Evolutionary conservation across 2,329 filamentous ascomycete species (phyloP), one percentile per base, ranked within the genome.

Genomic region (Penicillium sp.): DNA sequence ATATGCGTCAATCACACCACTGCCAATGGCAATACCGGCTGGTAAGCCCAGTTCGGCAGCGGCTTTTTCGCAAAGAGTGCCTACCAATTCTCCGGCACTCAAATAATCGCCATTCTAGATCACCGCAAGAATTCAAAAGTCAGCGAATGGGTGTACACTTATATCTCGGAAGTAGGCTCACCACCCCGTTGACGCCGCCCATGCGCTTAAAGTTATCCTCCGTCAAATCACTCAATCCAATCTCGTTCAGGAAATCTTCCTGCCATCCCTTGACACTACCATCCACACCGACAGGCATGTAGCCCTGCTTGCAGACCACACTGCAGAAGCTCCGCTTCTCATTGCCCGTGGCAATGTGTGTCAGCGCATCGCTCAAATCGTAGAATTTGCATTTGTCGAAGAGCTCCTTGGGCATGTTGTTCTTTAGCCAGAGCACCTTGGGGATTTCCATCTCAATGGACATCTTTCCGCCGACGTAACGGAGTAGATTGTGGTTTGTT

Each of bases 401-500:
- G 17, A 95, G 83, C 72, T 97, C 91, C 59, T 90, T 85, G 2
- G 95, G 91, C 95, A 99, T 98, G 80, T 98, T 87, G 79, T 97
- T 97, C 85, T 98, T 98, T 75, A 99, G 85, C 95, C 95, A 99
- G 61, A 98, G 84, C 1, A 97, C 92, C 81, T 99, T 99, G 66
- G 95, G 95, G 59, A 99, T 96, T 78, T 99, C 95, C 95, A 99
- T 99, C 83, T 99, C 95, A 68, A 97, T 94, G 76, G 92, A 97
- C 95, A 99, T 99, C 76, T 91, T 94, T 66, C 95, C 95, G 70
- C 95, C 95, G 19, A 99, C 95, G 75, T 99, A 99, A 73, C 93
- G 91, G 62, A 99, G 87, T 58, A 99, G 84, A 78, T 96, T 95
- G 83, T 99, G 95, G 57, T 89, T 85, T 2, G 95, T 98, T 58